A percentile compares a stretch with the other conserved stretches of the same genome.
These are phyloP conservation scores for Bruguiera sexangula DNA, from an alignment of 345 rosid species.

Conservation along the genomic window DNA sequence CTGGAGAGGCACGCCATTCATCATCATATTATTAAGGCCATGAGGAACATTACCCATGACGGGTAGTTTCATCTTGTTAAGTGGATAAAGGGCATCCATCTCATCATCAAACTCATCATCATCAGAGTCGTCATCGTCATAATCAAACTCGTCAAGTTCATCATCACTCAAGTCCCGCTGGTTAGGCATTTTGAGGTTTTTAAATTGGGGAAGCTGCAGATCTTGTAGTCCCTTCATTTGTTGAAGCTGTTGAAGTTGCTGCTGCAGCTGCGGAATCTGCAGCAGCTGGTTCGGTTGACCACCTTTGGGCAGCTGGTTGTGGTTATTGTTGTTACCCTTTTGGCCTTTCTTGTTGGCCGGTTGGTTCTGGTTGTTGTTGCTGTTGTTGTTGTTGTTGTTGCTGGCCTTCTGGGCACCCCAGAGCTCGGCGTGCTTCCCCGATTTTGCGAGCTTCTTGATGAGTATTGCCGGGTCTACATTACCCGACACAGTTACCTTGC, in stretches of 20 bases:
- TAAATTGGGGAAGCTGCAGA: constrained; percentile 66
- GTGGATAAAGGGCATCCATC: constrained; percentile 40
- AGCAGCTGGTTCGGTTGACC: constrained; percentile 21
- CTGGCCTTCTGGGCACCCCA: constrained; percentile 50
- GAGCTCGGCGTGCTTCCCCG: neutral
- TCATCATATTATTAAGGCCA: constrained; percentile 52
- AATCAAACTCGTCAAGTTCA: constrained; percentile 39
- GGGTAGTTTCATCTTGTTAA: constrained; percentile 49
- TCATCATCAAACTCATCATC: constrained; percentile 39
- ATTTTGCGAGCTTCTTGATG: neutral
- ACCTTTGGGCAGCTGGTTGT: constrained; percentile 43
- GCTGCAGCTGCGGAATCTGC: constrained; percentile 45
- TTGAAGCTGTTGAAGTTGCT: constrained; percentile 35
- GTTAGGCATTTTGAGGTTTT: constrained; percentile 35
- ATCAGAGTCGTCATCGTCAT: constrained; percentile 25
- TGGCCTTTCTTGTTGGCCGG: constrained; percentile 50
- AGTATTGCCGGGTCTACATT: neutral
- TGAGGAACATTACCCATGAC: constrained; percentile 39
- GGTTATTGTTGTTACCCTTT: constrained; percentile 36
- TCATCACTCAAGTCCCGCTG: constrained; percentile 41
- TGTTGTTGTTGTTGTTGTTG: constrained; percentile 49
- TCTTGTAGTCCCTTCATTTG: constrained; percentile 66
- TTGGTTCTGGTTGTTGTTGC: constrained; percentile 51
- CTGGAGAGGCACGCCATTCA: constrained; percentile 46
- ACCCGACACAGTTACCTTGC: neutral